These are phyloP conservation scores for Carallia brachiata DNA, from an alignment of 345 rosid genomes.

Conservation along the genomic window DNA sequence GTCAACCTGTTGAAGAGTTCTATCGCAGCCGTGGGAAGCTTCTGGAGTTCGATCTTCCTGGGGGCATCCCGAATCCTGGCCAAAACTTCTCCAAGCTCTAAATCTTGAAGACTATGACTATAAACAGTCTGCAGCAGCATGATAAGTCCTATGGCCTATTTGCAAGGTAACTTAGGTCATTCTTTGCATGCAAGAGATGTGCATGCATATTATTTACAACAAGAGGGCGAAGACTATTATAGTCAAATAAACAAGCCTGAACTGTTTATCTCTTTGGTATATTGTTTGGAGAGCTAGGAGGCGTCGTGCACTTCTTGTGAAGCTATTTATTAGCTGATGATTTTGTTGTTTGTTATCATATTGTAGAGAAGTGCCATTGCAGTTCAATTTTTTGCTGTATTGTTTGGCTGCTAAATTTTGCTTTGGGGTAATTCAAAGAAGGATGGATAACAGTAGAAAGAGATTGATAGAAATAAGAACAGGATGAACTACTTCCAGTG, in stretches of 20 bases:
- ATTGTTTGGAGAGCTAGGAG: constrained; percentile 19
- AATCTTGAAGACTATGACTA: constrained; percentile 61
- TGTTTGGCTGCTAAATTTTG: not conserved
- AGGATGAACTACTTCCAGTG: not conserved
- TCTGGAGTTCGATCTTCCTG: constrained; percentile 88
- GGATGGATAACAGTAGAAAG: not conserved
- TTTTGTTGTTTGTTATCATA: constrained; percentile 3
- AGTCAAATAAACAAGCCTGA: constrained; percentile 10
- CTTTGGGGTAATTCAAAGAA: not conserved
- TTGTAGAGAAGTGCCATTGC: constrained; percentile 8
- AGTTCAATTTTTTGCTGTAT: constrained; percentile 25
- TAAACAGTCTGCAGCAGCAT: constrained; percentile 67
- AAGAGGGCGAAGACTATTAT: constrained; percentile 9
- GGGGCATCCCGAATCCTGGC: constrained; percentile 99
- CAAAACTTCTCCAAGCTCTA: constrained; percentile 82
- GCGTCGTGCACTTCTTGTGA: constrained; percentile 4
- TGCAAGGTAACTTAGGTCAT: constrained; percentile 43
- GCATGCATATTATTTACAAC: constrained; percentile 34
- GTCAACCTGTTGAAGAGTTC: constrained; percentile 88
- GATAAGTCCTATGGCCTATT: constrained; percentile 20
- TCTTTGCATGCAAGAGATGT: constrained; percentile 48
- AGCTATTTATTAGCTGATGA: constrained; percentile 8
- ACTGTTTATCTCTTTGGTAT: constrained; percentile 1
- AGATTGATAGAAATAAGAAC: not conserved
- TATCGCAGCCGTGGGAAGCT: constrained; percentile 71